phyloP scores from a whole-genome alignment of 169 alveolate genomes.

The Neospora caninum region DNA sequence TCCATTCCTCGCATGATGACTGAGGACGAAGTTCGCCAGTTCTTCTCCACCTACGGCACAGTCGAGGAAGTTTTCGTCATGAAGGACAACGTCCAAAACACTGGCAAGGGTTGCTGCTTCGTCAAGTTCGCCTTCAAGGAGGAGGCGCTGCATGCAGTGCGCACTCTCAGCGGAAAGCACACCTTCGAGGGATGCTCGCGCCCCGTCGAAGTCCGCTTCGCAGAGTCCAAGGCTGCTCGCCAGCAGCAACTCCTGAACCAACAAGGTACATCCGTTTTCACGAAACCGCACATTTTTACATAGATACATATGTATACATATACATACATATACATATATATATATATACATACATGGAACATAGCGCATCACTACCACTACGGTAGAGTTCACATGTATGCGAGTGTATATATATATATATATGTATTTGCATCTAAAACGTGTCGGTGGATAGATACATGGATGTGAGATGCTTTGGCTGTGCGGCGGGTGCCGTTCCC shows the following conservation, averaged over 20 bases:
- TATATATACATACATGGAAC: no score
- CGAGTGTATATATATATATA: no score
- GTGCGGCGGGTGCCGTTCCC: no score
- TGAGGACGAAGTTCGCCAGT: slow-evolving; percentile 83
- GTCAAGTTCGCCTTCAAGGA: slow-evolving; percentile 89
- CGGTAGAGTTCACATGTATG: no score
- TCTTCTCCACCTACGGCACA: slow-evolving; percentile 85
- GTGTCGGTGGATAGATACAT: no score
- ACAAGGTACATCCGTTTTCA: not conserved
- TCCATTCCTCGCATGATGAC: slow-evolving; percentile 83
- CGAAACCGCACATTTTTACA: no score
- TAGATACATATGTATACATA: no score
- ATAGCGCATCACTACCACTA: no score
- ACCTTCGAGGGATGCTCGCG: slow-evolving; percentile 86
- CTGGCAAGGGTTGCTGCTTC: slow-evolving; percentile 89
- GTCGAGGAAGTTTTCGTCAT: slow-evolving; percentile 61
- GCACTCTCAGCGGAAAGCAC: slow-evolving; percentile 82
- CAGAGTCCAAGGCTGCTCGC: slow-evolving; percentile 72
- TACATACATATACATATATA: no score
- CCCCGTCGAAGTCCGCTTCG: slow-evolving; percentile 91
- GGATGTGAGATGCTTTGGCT: no score
- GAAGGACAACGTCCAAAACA: slow-evolving; percentile 51
- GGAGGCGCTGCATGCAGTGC: slow-evolving; percentile 89
- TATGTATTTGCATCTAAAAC: no score
- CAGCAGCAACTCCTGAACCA: slow-evolving; percentile 45